Evolutionary conservation across 177 flowering plant genomes (phyloP).

Genomic region (Vitis hybrid): DNA sequence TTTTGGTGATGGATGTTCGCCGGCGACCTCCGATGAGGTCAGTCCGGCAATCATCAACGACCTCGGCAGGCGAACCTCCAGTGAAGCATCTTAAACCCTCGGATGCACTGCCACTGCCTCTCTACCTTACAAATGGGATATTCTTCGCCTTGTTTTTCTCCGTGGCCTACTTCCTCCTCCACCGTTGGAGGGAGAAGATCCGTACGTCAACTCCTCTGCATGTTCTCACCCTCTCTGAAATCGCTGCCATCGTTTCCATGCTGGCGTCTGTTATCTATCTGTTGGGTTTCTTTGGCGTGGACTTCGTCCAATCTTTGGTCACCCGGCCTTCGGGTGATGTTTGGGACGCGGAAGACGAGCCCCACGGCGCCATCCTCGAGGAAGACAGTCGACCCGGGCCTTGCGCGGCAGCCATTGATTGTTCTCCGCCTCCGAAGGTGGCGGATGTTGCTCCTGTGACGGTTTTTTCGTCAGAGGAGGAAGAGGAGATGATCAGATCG

Average conservation of each 20-base stretch:
- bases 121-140: slow-evolving; percentile 14
- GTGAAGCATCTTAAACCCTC: slow-evolving; percentile 7
- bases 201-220: slow-evolving; percentile 30
- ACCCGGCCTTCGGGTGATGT: slow-evolving; percentile 14
- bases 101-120: slow-evolving; percentile 10
- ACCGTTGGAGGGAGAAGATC: slow-evolving; percentile 31
- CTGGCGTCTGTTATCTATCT: slow-evolving; percentile 34
- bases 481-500: slow-evolving; percentile 21
- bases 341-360: slow-evolving; percentile 12
- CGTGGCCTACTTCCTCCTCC: slow-evolving; percentile 19
- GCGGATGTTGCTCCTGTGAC: too few relatives aligned
- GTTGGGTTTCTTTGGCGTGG: slow-evolving; percentile 35
- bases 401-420: background rate
- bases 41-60: background rate
- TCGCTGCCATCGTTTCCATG: slow-evolving; percentile 24
- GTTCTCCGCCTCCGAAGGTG: background rate
- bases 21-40: too few relatives aligned
- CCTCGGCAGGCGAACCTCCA: background rate
- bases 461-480: slow-evolving; percentile 14
- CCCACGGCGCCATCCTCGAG: background rate
- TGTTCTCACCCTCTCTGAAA: slow-evolving; percentile 25
- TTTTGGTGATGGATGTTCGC: too few relatives aligned
- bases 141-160: slow-evolving; percentile 21
- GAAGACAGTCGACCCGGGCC: slow-evolving; percentile 11
- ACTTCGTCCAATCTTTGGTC: slow-evolving; percentile 25